Evolutionary conservation across 2,329 filamentous ascomycete species (phyloP), one percentile per base, ranked within the genome.

Genomic region (Trichothecium sympodiale): DNA sequence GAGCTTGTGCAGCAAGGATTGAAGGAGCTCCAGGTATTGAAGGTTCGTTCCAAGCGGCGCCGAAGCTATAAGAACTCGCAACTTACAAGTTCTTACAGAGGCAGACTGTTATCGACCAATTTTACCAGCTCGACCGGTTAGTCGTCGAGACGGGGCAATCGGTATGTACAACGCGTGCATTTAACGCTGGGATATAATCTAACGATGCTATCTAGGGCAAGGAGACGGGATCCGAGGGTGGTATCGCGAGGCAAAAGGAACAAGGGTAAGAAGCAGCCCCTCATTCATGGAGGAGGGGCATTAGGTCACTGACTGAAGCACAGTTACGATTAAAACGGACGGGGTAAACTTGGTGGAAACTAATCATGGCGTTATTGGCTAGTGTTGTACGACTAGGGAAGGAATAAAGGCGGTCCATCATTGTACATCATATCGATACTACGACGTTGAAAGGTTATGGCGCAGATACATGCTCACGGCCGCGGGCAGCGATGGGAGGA

Each of bases 21-120:
- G 52, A 83, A 84, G 59, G 84, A 94, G 52, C 61, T 98, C 49
- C 84, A 93, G 58, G 70, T 83, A 55, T 62, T 98, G 69, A 94
- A 95, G 85, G 89, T 95, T 48, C 31, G 60, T 42, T 28, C 9
- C 17, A 9, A 13, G 18, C 23, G 17, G 18, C 10, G 18, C 14
- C 12, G 8, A 31, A 14, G 9, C 15, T 14, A 10, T 6, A 15
- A 14, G 30, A 10, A 23, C 29, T 36, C n/a, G 26, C 18, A 12
- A 5, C 20, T n/a, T 8, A 17, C 3, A 14, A 30, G 17, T 8
- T 20, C 8, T 16, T 31, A 31, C 35, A 96, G 91, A 80, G 91
- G 56, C 91, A 96, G 81, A 93, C 89, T 9, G 73, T 91, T 34
- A 77, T 98, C 53, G 93, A 87, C 55, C 84, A 94, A 56, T 96